Base-by-base conservation (phyloP, 192 early-diverging fungal species). In the Linnemannia hyalina region DNA sequence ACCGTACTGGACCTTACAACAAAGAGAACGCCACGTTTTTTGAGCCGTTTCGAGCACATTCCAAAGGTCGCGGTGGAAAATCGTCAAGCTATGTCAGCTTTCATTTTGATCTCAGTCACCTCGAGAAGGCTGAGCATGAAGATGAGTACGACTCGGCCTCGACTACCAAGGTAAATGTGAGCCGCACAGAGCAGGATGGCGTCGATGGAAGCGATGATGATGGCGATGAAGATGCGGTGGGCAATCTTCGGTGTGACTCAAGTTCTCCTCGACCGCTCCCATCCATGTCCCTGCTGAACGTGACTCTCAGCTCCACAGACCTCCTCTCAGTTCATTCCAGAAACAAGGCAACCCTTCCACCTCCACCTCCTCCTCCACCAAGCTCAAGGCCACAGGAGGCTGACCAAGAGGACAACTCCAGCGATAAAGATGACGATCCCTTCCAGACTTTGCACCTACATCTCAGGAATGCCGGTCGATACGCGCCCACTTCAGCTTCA, bases 21-120 rank as follows among this genome's bases (percentile, higher is more conserved):
- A 72, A 42, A 26, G 70, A 72, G 40, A 72, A 42, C 70, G n/a
- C 20, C 23, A 23, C 70, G n/a, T 72, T 72, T 18, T 72, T 72
- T 72, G 70, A 74, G 49, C 73, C 73, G 26, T 74, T 74, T 32
- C 44, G 36, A 13, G 22, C 36, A 29, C 29, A 57, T 13, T 22
- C 47, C 11, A 32, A 57, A 38, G 29, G 22, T 26, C 55, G 7
- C n/a, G 9, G 55, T 26, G 55, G 55, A 57, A 60, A 72, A 29
- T 11, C 38, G 8, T 54, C 52, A 11, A 63, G 23, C 57, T 76
- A 76, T 26, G 40, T 76, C 55, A 76, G 75, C n/a, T 76, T 76
- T 35, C 75, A 76, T 41, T 63, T 63, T 57, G 75, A 76, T 26
- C 38, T 76, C 23, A 76, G 75, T 44, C 75, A 76, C 26, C 68